These are phyloP conservation scores for Casuarina cunninghamiana DNA, from an alignment of 306 rosid species.

Conservation along the genomic window DNA sequence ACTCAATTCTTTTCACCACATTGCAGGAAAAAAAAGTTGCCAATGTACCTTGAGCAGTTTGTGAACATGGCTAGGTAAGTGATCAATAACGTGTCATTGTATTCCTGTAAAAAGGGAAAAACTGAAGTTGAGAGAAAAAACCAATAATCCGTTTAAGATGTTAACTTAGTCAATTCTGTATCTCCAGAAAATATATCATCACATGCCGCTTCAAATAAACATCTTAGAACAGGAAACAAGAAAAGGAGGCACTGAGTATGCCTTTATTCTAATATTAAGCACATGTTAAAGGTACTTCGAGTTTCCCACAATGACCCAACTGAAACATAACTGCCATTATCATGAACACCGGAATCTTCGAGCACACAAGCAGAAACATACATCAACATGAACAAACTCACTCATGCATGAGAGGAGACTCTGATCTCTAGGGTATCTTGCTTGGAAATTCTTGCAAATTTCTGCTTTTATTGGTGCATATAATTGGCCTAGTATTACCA, in stretches of 20 bases:
- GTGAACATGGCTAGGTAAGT: conserved; percentile 92
- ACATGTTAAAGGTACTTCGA: background rate
- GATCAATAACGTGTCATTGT: conserved; percentile 83
- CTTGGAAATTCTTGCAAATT: background rate
- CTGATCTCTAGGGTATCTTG: background rate
- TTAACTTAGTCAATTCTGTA: background rate
- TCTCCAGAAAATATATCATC: background rate
- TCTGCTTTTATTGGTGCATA: background rate
- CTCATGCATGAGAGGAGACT: background rate
- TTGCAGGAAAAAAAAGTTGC: conserved; percentile 4
- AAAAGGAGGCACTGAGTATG: background rate
- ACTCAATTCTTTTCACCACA: background rate
- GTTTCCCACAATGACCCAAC: background rate
- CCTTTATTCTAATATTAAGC: background rate
- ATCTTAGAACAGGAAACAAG: background rate
- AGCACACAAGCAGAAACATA: background rate
- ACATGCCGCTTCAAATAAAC: background rate
- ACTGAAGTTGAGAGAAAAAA: conserved; percentile 9
- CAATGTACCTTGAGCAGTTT: conserved; percentile 88
- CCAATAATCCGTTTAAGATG: background rate
- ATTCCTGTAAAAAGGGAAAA: conserved; percentile 55
- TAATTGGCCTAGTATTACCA: background rate
- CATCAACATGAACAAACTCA: background rate
- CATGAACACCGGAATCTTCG: background rate
- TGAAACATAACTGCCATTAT: background rate